Conservation (phyloP, 2,329 filamentous ascomycete species). For the Botrytis galanthina region DNA sequence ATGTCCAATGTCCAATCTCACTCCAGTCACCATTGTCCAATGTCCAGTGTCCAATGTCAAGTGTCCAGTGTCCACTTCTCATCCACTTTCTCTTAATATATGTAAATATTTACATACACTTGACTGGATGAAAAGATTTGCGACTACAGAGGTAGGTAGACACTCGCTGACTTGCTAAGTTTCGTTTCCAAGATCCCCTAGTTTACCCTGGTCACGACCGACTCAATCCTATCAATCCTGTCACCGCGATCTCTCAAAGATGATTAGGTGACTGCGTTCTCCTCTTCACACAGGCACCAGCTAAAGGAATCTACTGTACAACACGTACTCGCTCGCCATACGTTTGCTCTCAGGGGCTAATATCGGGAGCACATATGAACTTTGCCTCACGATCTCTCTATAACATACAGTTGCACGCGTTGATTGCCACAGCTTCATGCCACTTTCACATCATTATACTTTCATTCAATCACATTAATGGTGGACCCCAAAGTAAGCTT, state of each 20-base stretch:
- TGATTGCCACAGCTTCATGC: conserved; percentile 5
- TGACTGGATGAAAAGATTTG: conserved; percentile 7
- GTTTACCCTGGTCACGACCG: neutral
- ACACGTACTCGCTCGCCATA: neutral
- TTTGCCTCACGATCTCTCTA: neutral
- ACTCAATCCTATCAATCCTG: conserved; percentile 14
- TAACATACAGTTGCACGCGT: neutral
- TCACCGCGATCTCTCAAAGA: conserved; percentile 11
- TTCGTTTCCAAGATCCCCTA: conserved; percentile 1
- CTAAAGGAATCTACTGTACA: conserved; percentile 1
- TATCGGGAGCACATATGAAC: neutral
- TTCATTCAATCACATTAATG: neutral
- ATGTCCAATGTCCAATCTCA: neutral
- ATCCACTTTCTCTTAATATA: neutral
- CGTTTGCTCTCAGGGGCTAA: neutral
- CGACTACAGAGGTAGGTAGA: neutral
- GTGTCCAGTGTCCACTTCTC: neutral
- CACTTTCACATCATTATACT: conserved; percentile 7
- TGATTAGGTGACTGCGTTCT: neutral
- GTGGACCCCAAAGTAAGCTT: conserved; percentile 4
- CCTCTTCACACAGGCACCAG: conserved; percentile 5
- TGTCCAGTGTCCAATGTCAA: neutral
- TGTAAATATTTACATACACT: neutral
- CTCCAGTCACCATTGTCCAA: neutral
- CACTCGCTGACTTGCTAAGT: neutral